Base-by-base conservation (phyloP, 225 moss, liverwort and hornwort species). In the Physcomitrium patens region DNA sequence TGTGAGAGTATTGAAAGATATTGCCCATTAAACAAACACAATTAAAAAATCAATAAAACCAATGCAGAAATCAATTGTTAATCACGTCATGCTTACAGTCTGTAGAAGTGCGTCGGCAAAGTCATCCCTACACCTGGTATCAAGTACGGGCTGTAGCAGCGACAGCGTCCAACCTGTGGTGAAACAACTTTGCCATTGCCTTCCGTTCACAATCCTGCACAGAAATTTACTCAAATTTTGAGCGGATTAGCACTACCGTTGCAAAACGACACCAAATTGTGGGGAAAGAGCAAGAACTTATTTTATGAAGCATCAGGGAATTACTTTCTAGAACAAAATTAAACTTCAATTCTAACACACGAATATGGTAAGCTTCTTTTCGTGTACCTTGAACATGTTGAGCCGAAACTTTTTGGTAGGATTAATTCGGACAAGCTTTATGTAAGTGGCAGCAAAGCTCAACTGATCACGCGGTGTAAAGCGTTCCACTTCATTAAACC, bases 401-500 rank as follows among this genome's bases (percentile, higher is more conserved):
- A 97, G 70, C 67, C 79, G 87, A 76, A 97, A 93, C 19, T 18
- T 63, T 66, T 78, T 80, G 13, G 79, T 74, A 5, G 92, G 94
- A 79, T 96, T 97, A 71, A 68, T 85, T 31, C 93, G 90, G 13
- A 85, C 87, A 70, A 97, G 80, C 83, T 97, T 97, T 65, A 97
- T 70, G 81, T 87, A 93, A 3, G 94, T 97, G 69, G 94, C 94
- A 2, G 94, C 97, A 69, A 97, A 97, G 81, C 94, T 97, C 23
- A 97, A 86, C 74, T 97, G 97, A 74, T 97, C 97, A 61, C 97
- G 89, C 24, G 97, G 80, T 16, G 97, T 97, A 68, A 97, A 97
- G 56, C 97, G 92, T 37, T 97, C 94, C 54, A 97, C 94, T 83
- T 97, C 94, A 65, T 97, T 94, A 69, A 97, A 97, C 97, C 97